Base-by-base conservation (phyloP, 2,329 filamentous ascomycete species). In the Clonostachys rhizophaga region DNA sequence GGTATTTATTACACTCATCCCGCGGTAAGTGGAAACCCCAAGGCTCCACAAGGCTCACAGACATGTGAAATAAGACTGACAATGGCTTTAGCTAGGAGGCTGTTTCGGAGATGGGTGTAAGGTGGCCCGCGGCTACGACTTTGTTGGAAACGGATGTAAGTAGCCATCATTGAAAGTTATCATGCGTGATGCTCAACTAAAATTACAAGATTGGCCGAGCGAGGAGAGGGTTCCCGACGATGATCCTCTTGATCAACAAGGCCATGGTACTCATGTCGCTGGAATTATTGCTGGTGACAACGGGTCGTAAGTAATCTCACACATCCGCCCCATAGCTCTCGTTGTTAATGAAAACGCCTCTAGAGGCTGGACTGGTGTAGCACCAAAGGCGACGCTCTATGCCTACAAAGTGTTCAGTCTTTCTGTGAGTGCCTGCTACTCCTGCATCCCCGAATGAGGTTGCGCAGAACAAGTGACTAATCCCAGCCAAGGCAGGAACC, bases 81-180 rank as follows among this genome's bases (percentile, higher is more conserved):
- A 64, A 1, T 79, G 83, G 54, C 75, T 17, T 16, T 46, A 56
- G 52, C 52, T 60, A 16, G 57, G 57, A 3, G 56, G 57, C 5
- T 53, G 57, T 20, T 55, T 56, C 43, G 57, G 57, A 3, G 41
- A 47, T 6, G 55, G 56, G 3, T 59, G 52, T 44, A 60, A 58
- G 44, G 44, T 60, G 13, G 52, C 49, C 11, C 56, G 54, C 6
- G 57, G 56, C 16, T 57, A 57, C 34, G 57, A 59, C 42, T 43
- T 60, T 10, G 54, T 54, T 11, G 56, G 56, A 3, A 44, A 56
- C 20, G 48, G 51, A n/a, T 43, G 50, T 53, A 30, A 30, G 24
- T 30, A 10, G 9, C 9, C 24, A 30, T 10, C 24, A 10, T 30
- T 30, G 24, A 30, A 30, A 30, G 9, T 30, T 30, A 30, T 30